Conservation (phyloP, 2,329 filamentous ascomycete species). For the Fusarium euwallaceae region DNA sequence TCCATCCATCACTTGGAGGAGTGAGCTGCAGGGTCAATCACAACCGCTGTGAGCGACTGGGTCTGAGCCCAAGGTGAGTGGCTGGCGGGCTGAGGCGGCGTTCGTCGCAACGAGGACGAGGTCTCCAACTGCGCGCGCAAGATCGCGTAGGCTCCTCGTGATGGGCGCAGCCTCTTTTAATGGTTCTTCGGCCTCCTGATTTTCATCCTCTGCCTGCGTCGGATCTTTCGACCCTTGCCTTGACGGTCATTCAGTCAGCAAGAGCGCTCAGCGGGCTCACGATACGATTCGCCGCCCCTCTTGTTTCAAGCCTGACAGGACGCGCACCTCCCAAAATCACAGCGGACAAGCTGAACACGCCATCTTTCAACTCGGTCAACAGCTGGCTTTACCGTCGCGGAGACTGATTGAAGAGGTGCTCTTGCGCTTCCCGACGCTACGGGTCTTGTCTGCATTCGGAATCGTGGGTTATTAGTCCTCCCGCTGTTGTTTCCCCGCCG, state of each 20-base stretch:
- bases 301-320: conserved; percentile 19
- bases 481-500: conserved; percentile 19
- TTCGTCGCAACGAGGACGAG: conserved; percentile 24
- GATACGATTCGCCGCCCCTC: conserved; percentile 24
- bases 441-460: conserved; percentile 11
- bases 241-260: conserved; percentile 19
- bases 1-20: neutral
- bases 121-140: conserved; percentile 28
- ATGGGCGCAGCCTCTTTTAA: conserved; percentile 37
- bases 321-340: conserved; percentile 4
- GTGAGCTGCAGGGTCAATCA: conserved; percentile 9
- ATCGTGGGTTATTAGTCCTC: conserved; percentile 2
- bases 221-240: conserved; percentile 8
- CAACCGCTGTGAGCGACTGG: neutral
- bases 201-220: neutral
- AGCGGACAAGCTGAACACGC: conserved; percentile 19
- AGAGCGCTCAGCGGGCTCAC: neutral
- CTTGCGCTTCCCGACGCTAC: neutral
- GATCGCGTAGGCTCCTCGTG: conserved; percentile 36
- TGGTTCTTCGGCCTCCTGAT: conserved; percentile 18
- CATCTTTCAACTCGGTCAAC: neutral
- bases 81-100: conserved; percentile 22
- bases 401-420: conserved; percentile 2
- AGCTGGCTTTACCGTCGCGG: conserved; percentile 7
- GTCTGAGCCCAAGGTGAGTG: conserved; percentile 17